These are phyloP conservation scores for Phialocephala subalpina DNA, from an alignment of 2,329 filamentous ascomycete genomes.

Conservation along the genomic window DNA sequence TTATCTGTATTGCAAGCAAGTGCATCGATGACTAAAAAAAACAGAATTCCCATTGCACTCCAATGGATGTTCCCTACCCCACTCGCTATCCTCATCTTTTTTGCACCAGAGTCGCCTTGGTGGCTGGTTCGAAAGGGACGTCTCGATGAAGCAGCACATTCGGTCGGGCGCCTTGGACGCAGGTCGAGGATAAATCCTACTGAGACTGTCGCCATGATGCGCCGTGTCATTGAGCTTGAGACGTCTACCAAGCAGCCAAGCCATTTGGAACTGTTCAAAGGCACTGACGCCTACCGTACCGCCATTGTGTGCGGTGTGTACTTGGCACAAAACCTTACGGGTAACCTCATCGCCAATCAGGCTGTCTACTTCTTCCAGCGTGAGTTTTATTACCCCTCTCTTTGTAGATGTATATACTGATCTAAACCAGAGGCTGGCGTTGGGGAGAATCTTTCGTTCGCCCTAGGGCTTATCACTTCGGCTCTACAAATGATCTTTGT, in stretches of 20 bases:
- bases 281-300: constrained; percentile 62
- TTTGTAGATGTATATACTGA: constrained; percentile 21
- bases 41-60: constrained; percentile 57
- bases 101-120: constrained; percentile 54
- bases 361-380: constrained; percentile 39
- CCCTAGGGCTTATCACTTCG: constrained; percentile 70
- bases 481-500: constrained; percentile 68
- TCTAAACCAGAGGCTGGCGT: constrained; percentile 66
- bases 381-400: constrained; percentile 29
- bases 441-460: constrained; percentile 60
- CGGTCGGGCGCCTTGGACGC: constrained; percentile 58
- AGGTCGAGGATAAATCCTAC: constrained; percentile 40
- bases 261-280: constrained; percentile 60
- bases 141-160: constrained; percentile 48
- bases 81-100: constrained; percentile 56
- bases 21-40: constrained; percentile 43
- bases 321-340: constrained; percentile 65
- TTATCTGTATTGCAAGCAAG: constrained; percentile 12
- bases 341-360: constrained; percentile 67
- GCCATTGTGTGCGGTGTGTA: constrained; percentile 65
- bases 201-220: constrained; percentile 65
- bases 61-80: constrained; percentile 63
- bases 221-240: constrained; percentile 63
- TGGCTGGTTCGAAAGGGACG: constrained; percentile 57
- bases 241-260: constrained; percentile 53